Evolutionary conservation across 2,329 filamentous ascomycete genomes (phyloP), one percentile per base, ranked within the genome.

Genomic region (Xylaria sp.): DNA sequence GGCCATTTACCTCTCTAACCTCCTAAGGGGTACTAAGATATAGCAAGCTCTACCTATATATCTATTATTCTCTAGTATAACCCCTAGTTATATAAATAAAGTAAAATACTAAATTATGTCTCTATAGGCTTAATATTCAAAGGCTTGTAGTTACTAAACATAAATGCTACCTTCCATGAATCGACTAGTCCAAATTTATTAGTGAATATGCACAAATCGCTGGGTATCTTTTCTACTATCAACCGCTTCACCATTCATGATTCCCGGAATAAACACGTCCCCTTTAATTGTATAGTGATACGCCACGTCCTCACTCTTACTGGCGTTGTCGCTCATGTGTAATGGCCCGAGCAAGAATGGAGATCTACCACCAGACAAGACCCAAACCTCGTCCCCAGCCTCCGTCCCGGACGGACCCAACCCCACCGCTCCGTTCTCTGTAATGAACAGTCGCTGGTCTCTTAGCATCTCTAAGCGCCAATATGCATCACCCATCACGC

Each of bases 321-420:
- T 31, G 42, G 11, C 33, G 3, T 1, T 17, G 3, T 21, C 38
- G 3, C 45, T 40, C n/a, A 9, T 12, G 49, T 28, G 17, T n/a
- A 60, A 25, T 12, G 60, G 57, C 2, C 57, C n/a, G 2, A 67
- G 57, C 23, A 64, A 35, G 37, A 66, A 66, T 2, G 65, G 65
- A 37, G 50, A 57, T 31, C 42, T 46, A 12, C 65, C 63, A 15
- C 65, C 65, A 8, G 49, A 56, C 40, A 67, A 33, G 5, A 67
- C 49, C 63, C 65, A 65, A 21, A 67, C 45, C 51, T 67, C 63
- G 19, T 67, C 65, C 15, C 63, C 63, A n/a, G 51, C 17, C 1
- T 49, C 40, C 17, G 61, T 59, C 6, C 50, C 50, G 5, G 63
- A 61, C 14, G 65, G 65, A 19, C 65, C 65, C 12, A 65, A 38